Conservation (phyloP, 2,329 filamentous ascomycete genomes). For the Fusarium paranaense region DNA sequence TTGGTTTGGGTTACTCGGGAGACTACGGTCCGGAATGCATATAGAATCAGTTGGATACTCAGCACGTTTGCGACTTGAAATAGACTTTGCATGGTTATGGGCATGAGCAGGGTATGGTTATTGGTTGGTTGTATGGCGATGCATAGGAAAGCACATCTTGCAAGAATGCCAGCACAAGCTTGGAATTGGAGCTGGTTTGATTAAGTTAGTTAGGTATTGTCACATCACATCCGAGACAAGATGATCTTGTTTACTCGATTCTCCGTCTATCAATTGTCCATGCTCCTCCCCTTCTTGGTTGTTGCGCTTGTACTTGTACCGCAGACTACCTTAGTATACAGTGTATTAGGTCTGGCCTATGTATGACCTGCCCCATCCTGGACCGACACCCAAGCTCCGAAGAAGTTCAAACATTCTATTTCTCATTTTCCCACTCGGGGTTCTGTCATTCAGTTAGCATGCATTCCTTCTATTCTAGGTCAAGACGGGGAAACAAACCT, state of each 20-base stretch:
- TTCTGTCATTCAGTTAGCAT: slow-evolving; percentile 47
- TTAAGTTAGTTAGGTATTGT: not conserved
- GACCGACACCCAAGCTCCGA: slow-evolving; percentile 33
- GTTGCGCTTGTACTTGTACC: slow-evolving; percentile 34
- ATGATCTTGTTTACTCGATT: slow-evolving; percentile 38
- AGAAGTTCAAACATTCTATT: slow-evolving; percentile 46
- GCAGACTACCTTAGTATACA: slow-evolving; percentile 51
- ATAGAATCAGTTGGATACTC: slow-evolving; percentile 29
- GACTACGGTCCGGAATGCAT: slow-evolving; percentile 20
- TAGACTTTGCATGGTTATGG: slow-evolving; percentile 32
- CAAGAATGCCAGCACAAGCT: not conserved
- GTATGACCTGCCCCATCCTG: slow-evolving; percentile 34
- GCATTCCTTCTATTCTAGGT: not conserved
- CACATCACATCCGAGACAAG: slow-evolving; percentile 18
- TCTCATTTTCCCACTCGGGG: slow-evolving; percentile 54
- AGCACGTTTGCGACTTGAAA: slow-evolving; percentile 5
- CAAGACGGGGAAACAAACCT: slow-evolving; percentile 70
- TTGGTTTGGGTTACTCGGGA: not conserved
- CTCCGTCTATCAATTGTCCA: slow-evolving; percentile 45
- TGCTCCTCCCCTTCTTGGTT: slow-evolving; percentile 29
- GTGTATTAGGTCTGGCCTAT: slow-evolving; percentile 41
- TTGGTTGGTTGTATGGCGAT: slow-evolving; percentile 4
- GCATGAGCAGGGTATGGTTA: slow-evolving; percentile 14
- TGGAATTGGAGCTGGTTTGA: not conserved
- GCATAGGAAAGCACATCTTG: not conserved